These are phyloP conservation scores for Triglochin maritima DNA, from an alignment of 106 monocot genomes.

Conservation along the genomic window DNA sequence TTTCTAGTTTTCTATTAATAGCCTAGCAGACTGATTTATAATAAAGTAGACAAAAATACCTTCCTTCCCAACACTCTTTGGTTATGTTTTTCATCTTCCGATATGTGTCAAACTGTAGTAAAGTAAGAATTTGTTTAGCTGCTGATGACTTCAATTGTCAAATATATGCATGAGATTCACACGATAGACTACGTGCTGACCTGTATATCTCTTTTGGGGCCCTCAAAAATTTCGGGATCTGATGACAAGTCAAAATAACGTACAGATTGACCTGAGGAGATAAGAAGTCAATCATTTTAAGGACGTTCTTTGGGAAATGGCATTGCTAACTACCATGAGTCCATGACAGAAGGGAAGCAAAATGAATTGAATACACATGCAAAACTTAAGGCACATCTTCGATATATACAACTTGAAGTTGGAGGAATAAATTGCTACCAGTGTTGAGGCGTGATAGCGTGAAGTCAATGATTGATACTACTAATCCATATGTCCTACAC, in stretches of 20 bases:
- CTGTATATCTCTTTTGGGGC: conserved; percentile 83
- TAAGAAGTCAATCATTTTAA: neutral
- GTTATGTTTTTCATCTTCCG: conserved; percentile 83
- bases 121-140: conserved; percentile 1
- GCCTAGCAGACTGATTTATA: too few relatives aligned
- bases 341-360: too few relatives aligned
- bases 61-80: conserved; percentile 75
- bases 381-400: too few relatives aligned
- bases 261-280: conserved; percentile 65
- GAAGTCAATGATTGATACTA: conserved; percentile 84
- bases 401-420: too few relatives aligned
- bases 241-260: conserved; percentile 79
- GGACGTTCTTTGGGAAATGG: too few relatives aligned
- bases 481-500: conserved; percentile 57
- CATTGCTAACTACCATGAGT: too few relatives aligned
- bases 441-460: conserved; percentile 93
- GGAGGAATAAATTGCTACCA: conserved; percentile 26
- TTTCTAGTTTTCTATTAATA: too few relatives aligned
- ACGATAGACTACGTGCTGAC: conserved; percentile 14
- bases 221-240: conserved; percentile 77
- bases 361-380: too few relatives aligned
- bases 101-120: conserved; percentile 75
- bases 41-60: too few relatives aligned
- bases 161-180: neutral
- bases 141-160: neutral